Conservation (phyloP, 2,329 filamentous ascomycete genomes). For the Chaetomium globosum region DNA sequence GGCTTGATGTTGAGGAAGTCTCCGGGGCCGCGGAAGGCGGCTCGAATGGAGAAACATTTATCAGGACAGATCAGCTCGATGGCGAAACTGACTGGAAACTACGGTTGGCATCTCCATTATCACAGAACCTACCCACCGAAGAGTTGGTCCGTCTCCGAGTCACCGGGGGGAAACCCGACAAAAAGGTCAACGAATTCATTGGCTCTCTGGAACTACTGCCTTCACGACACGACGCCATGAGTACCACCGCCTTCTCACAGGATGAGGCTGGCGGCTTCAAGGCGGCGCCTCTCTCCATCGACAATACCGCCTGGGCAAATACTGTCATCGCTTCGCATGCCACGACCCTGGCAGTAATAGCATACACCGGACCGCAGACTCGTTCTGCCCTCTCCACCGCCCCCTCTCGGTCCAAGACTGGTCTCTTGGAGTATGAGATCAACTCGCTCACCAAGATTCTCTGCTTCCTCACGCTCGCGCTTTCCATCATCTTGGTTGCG, state of each 20-base stretch:
- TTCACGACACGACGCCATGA: conserved; percentile 53
- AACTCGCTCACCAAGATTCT: conserved; percentile 96
- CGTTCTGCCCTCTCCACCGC: conserved; percentile 91
- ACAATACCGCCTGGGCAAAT: conserved; percentile 98
- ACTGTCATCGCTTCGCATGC: conserved; percentile 94
- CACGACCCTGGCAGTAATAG: conserved; percentile 81
- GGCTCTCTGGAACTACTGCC: conserved; percentile 80
- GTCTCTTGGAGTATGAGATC: conserved; percentile 91
- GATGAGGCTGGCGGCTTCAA: conserved; percentile 47
- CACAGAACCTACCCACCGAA: conserved; percentile 72
- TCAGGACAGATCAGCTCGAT: conserved; percentile 94
- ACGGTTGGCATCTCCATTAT: conserved; percentile 80
- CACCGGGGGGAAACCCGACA: conserved; percentile 86
- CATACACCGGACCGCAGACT: conserved; percentile 94
- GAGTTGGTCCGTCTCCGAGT: conserved; percentile 73
- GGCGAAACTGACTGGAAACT: conserved; percentile 99
- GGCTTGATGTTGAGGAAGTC: conserved; percentile 38
- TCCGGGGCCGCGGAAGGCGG: conserved; percentile 37
- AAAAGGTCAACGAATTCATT: conserved; percentile 90
- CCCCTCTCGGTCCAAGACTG: conserved; percentile 88
- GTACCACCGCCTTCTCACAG: conserved; percentile 17
- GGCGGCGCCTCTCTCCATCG: conserved; percentile 79
- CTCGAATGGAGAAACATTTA: conserved; percentile 85
- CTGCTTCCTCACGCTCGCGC: conserved; percentile 79
- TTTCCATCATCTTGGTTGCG: conserved; percentile 87